Evolutionary conservation across 345 rosid genomes (phyloP), one percentile per base, ranked within the genome.

Genomic region (Zanthoxylum bungeanum): DNA sequence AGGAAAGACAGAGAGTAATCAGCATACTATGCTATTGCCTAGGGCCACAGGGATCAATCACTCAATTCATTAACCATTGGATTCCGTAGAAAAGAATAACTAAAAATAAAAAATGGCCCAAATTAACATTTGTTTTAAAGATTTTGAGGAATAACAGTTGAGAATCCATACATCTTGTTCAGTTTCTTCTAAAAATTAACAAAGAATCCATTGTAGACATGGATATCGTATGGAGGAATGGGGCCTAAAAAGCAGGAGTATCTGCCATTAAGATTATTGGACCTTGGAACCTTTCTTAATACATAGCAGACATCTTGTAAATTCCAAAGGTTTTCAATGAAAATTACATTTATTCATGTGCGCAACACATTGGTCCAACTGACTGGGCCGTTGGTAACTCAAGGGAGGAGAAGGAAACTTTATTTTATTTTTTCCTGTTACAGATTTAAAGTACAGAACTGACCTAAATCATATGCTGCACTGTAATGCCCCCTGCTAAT

Each of bases 401-500:
- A 17, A 17, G 9, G 14, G 37, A 11, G 66, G 64, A 60, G 58
- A 55, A 61, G 37, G 37, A 46, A 59, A 10, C 9, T 67, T 1
- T n/a, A 0, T 1, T 1, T n/a, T 39, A 12, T 7, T 7, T 14
- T 19, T 3, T 4, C 50, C 1, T 19, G 34, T 60, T 36, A 24
- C 30, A 40, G 31, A 40, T 69, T 51, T 52, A 44, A 39, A 70
- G 33, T 34, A 47, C 4, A 28, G 10, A 53, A 73, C 88, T 75
- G 55, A 90, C 93, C 96, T 84, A 80, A 42, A 58, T 84, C 88
- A 74, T 67, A 81, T 52, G 93, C 93, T 61, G 89, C 87, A 80
- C 82, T 91, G 70, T 88, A 84, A 51, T 84, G 81, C 28, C 99
- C 99, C 57, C 85, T 79, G 79, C 96, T 80, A 69, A 89, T 68